These are phyloP conservation scores for Sclerotinia minor DNA, from an alignment of 2,329 filamentous ascomycete species.

Conservation along the genomic window DNA sequence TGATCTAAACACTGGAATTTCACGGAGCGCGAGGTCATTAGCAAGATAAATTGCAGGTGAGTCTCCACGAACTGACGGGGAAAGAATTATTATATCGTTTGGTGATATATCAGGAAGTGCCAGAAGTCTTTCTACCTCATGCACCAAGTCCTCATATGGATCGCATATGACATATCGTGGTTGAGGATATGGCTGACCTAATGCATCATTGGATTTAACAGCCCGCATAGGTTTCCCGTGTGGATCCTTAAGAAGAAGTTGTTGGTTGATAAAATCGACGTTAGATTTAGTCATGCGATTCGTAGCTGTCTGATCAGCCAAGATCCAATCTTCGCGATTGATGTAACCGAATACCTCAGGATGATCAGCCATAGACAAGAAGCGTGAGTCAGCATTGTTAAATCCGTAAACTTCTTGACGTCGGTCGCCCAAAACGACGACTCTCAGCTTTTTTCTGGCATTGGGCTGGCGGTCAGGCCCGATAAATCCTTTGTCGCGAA, in stretches of 20 bases:
- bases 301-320: slow-evolving; percentile 16
- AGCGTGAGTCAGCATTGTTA: slow-evolving; percentile 22
- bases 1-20: slow-evolving; percentile 20
- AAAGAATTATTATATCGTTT: slow-evolving; percentile 19
- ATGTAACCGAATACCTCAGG: slow-evolving; percentile 20
- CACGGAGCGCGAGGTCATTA: slow-evolving; percentile 16
- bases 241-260: slow-evolving; percentile 11
- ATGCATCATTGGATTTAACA: slow-evolving; percentile 8
- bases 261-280: slow-evolving; percentile 21
- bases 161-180: slow-evolving; percentile 21
- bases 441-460: not conserved
- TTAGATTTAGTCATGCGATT: slow-evolving; percentile 23
- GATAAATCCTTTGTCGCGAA: slow-evolving; percentile 14
- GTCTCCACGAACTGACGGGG: not conserved
- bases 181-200: slow-evolving; percentile 10
- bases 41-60: slow-evolving; percentile 11
- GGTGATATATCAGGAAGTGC: not conserved
- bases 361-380: slow-evolving; percentile 13
- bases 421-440: slow-evolving; percentile 13
- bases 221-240: slow-evolving; percentile 18
- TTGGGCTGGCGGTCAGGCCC: not conserved
- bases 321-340: slow-evolving; percentile 8
- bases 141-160: slow-evolving; percentile 10
- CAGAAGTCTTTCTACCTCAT: slow-evolving; percentile 14
- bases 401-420: slow-evolving; percentile 21